Base-by-base conservation (phyloP, 2,329 filamentous ascomycete genomes). In the Sporothrix pallida region DNA sequence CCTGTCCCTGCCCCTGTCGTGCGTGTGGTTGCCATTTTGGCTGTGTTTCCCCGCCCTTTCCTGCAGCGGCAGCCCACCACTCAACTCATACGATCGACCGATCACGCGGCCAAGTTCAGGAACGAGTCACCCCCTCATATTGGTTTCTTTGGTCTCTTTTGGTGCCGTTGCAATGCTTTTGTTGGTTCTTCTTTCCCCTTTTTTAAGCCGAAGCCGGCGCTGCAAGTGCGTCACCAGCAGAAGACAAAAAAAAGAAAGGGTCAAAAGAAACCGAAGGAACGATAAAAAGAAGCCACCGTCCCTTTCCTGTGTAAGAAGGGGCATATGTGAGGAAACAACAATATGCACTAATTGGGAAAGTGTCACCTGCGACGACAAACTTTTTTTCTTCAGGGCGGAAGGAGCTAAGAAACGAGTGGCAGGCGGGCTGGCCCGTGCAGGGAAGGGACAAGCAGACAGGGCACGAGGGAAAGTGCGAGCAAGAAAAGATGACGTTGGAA, bases 291-390 rank as follows among this genome's bases (percentile, higher is more conserved):
- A 37, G 17, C 60, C 58, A 26, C 17, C 52, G 31, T 5, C 23
- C 48, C 7, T 70, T 48, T 23, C 26, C 31, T 37, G 65, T 9
- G 15, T 20, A 52, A 42, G 26, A 48, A 31, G 65, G 46, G n/a
- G 31, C 31, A 44, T 44, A 46, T n/a, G 37, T 46, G 60, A 63
- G 60, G 23, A 52, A 70, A 54, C 31, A 70, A 44, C 48, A 44
- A 58, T 56, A 31, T 42, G 52, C 52, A 58, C 68, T 46, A 50
- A 48, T 50, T 31, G 48, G 68, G 69, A 71, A 62, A 70, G 52
- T 62, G 58, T 54, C 48, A 71, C 31, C 56, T 71, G 58, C 48
- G 56, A 48, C 42, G 37, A 42, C 56, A 52, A 74, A 72, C 37
- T 20, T 68, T 68, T 20, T 52, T 37, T 26, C 26, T 69, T 13